Base-by-base conservation (phyloP, 768 basidiomycete genomes). In the Rhizopogon vesiculosus region DNA sequence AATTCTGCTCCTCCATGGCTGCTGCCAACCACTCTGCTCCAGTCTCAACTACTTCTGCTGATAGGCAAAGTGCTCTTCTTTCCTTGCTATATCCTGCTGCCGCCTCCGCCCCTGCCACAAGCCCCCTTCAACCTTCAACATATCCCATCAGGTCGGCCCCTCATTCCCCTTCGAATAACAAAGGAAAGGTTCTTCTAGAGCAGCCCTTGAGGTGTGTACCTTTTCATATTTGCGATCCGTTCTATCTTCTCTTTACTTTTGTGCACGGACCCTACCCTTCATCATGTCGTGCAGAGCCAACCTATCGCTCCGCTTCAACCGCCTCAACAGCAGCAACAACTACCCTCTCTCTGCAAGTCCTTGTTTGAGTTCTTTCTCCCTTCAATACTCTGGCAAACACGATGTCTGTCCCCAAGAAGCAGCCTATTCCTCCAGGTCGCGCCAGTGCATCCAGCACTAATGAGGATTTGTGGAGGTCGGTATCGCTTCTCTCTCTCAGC, bases 301-400 rank as follows among this genome's bases (percentile, higher is more conserved):
- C 45, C 62, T 0, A 28, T 61, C 15, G 53, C 66, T n/a, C 65
- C 62, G 50, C 61, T 64, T 42, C 75, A 74, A 53, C 78, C 76
- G 56, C 76, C 42, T 22, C 22, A 22, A 22, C 3, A 60, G 49
- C 78, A 77, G 50, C 80, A 76, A 55, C 74, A 80, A 3, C 83
- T 86, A 0, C 81, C 89, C 31, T 85, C 87, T 42, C 80, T 85
- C 19, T 86, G 84, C 62, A 86, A 87, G 69, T 87, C 89, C 48
- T 83, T 91, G 80, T 93, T 93, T 62, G 89, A 92, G 39, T 92
- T 89, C 58, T 87, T 49, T 91, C 89, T 49, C 86, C 91, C 2
- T 92, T 93, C 62, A 91, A 93, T 61, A 89, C 87, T 25, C 78
- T 93, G 45, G 78, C 71, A 16, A 60, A 83, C 7, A 72, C 78